phyloP scores from a whole-genome alignment of 1,139 yeast species.

The Komagataea norvegica region DNA sequence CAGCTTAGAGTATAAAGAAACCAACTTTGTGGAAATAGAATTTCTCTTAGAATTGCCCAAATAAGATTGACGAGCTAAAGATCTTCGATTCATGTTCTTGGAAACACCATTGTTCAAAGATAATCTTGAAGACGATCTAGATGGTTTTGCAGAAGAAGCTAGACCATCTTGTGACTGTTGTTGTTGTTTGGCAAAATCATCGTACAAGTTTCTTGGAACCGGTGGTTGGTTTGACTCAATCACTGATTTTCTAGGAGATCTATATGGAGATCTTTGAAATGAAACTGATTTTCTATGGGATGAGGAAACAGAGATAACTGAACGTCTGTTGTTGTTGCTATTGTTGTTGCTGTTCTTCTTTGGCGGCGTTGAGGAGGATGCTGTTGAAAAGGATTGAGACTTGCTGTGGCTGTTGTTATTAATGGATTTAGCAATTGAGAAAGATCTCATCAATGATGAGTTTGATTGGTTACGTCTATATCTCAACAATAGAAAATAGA shows the following conservation, averaged over 20 bases:
- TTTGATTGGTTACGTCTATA: conserved; percentile 35
- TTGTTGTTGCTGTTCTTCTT: too few species aligned
- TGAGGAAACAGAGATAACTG: conserved; percentile 50
- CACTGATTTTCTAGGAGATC: conserved; percentile 29
- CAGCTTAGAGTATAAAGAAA: conserved; percentile 67
- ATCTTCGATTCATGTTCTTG: conserved; percentile 24
- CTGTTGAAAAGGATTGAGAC: conserved; percentile 12
- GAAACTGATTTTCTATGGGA: conserved; percentile 54
- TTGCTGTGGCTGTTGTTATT: conserved; percentile 18
- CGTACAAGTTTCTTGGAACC: conserved; percentile 31
- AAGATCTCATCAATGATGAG: conserved; percentile 25
- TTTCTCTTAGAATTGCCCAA: conserved; percentile 49
- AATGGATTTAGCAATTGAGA: conserved; percentile 28
- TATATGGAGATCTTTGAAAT: conserved; percentile 34
- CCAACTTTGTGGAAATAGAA: conserved; percentile 63
- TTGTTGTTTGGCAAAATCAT: conserved; percentile 24
- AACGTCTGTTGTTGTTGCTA: conserved; percentile 41
- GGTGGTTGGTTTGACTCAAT: conserved; percentile 29
- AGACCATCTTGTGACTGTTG: conserved; percentile 27
- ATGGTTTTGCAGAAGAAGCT: too few species aligned
- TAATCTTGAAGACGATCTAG: conserved; percentile 22
- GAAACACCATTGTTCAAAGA: conserved; percentile 8
- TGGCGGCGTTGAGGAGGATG: conserved; percentile 31
- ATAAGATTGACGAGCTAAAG: conserved; percentile 29
- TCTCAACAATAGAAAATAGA: conserved; percentile 55